These are phyloP conservation scores for Lophiostoma macrostomum DNA, from an alignment of 495 filamentous ascomycete species.

Conservation along the genomic window DNA sequence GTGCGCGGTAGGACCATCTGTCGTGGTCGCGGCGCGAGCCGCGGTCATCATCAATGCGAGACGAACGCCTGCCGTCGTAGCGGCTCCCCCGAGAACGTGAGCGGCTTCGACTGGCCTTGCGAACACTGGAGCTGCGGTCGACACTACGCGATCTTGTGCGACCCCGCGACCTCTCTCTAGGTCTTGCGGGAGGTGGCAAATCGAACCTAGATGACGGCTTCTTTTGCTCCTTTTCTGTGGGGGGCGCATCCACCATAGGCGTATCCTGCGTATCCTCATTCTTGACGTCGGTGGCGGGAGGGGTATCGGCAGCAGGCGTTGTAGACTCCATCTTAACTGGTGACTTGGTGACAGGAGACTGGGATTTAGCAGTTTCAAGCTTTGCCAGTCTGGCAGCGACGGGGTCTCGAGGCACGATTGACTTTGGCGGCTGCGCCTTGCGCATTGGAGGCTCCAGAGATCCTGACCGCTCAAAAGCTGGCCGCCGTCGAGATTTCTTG, in stretches of 20 bases:
- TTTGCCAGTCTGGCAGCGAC: slow-evolving; percentile 29
- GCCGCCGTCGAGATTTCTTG: slow-evolving; percentile 57
- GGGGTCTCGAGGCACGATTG: slow-evolving; percentile 38
- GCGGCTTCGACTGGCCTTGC: slow-evolving; percentile 30
- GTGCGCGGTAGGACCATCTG: not conserved
- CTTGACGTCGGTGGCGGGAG: not conserved
- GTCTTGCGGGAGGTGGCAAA: slow-evolving; percentile 2
- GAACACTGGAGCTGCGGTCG: slow-evolving; percentile 6
- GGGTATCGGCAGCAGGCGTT: slow-evolving; percentile 7
- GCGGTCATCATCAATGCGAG: slow-evolving; percentile 32
- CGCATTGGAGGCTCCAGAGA: slow-evolving; percentile 47
- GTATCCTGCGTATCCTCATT: slow-evolving; percentile 8
- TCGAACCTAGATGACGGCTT: slow-evolving; percentile 13
- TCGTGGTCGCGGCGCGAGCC: slow-evolving; percentile 29
- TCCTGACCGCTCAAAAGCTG: slow-evolving; percentile 54
- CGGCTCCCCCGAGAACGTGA: slow-evolving; percentile 46
- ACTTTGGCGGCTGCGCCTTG: slow-evolving; percentile 37
- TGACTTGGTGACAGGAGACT: slow-evolving; percentile 10
- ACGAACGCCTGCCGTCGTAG: slow-evolving; percentile 32
- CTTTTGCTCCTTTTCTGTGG: slow-evolving; percentile 1
- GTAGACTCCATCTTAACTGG: slow-evolving; percentile 26
- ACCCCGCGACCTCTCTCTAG: not conserved
- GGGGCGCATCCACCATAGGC: slow-evolving; percentile 16
- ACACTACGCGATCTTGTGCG: slow-evolving; percentile 24
- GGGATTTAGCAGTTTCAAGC: slow-evolving; percentile 25